Evolutionary conservation across 306 rosid genomes (phyloP).

Genomic region (Dryas alaskensis): DNA sequence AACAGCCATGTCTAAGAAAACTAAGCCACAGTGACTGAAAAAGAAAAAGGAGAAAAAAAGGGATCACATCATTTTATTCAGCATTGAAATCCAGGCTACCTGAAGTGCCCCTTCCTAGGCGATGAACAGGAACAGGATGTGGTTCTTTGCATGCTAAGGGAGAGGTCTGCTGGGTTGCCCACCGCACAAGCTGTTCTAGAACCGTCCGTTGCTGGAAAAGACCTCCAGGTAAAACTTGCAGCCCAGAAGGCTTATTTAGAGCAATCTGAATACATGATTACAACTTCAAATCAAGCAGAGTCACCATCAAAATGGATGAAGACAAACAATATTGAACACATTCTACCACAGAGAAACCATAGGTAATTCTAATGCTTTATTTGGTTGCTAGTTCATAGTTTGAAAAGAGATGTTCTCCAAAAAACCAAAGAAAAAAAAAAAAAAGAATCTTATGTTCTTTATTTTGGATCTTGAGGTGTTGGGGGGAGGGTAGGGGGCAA

Average conservation of each 20-base stretch:
- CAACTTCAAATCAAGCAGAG: conserved; percentile 12
- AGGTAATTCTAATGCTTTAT: not conserved
- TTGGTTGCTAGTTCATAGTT: not conserved
- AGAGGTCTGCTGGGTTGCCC: conserved; percentile 40
- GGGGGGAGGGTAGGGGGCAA: not conserved
- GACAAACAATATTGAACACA: conserved; percentile 2
- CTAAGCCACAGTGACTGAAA: conserved; percentile 10
- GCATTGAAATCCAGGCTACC: conserved; percentile 45
- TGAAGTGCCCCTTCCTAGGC: conserved; percentile 96
- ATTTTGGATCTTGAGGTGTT: not conserved
- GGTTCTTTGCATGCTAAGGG: conserved; percentile 30
- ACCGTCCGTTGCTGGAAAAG: conserved; percentile 95
- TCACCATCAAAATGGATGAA: conserved; percentile 15
- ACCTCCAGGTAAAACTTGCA: conserved; percentile 97
- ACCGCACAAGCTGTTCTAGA: conserved; percentile 75
- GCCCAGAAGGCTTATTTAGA: conserved; percentile 80
- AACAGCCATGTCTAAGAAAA: conserved; percentile 14
- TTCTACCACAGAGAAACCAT: not conserved
- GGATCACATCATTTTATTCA: not conserved
- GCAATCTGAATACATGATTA: conserved; percentile 58
- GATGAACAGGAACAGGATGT: conserved; percentile 86
- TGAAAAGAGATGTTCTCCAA: not conserved
- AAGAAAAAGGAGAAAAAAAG: not conserved
- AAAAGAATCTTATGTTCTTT: not conserved
- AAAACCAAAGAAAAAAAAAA: not conserved